These are phyloP conservation scores for Ceratobasidium sp. DNA, from an alignment of 1,284 basidiomycete species.

Conservation along the genomic window DNA sequence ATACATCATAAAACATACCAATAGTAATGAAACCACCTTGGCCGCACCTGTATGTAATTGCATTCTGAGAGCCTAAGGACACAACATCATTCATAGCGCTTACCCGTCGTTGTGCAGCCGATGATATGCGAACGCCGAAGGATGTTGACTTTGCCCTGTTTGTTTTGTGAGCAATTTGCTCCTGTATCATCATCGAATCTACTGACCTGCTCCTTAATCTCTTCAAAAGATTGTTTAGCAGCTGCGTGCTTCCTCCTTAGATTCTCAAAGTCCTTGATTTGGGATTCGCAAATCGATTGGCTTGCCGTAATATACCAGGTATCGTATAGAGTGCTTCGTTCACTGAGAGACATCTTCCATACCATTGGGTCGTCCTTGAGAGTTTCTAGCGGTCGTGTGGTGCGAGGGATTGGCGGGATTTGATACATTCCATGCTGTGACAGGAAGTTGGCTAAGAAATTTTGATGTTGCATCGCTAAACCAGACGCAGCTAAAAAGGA, in stretches of 20 bases:
- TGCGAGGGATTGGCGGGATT: slow-evolving; percentile 18
- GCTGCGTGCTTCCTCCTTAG: slow-evolving; percentile 53
- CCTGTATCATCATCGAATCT: not conserved
- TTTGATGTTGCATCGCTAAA: not conserved
- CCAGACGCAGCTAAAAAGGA: too few relatives aligned
- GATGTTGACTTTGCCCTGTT: slow-evolving; percentile 40
- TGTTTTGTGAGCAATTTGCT: not conserved
- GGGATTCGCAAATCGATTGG: slow-evolving; percentile 50
- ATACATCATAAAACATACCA: slow-evolving; percentile 28
- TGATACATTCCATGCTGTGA: not conserved
- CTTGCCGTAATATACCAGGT: slow-evolving; percentile 37
- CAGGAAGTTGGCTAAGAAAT: slow-evolving; percentile 3
- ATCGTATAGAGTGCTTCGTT: slow-evolving; percentile 36
- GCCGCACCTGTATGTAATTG: slow-evolving; percentile 45
- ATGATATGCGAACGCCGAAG: slow-evolving; percentile 45
- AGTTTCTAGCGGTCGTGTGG: slow-evolving; percentile 18
- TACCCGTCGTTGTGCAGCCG: slow-evolving; percentile 50
- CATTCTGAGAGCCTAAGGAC: not conserved
- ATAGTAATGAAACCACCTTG: slow-evolving; percentile 46
- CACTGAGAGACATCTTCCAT: slow-evolving; percentile 42
- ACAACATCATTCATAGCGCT: not conserved
- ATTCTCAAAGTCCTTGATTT: slow-evolving; percentile 56
- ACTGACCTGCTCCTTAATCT: slow-evolving; percentile 55
- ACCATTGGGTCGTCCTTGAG: slow-evolving; percentile 24
- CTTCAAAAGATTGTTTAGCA: slow-evolving; percentile 49